phyloP scores from a whole-genome alignment of 2,329 filamentous ascomycete species.

The Verticillium alfalfae region DNA sequence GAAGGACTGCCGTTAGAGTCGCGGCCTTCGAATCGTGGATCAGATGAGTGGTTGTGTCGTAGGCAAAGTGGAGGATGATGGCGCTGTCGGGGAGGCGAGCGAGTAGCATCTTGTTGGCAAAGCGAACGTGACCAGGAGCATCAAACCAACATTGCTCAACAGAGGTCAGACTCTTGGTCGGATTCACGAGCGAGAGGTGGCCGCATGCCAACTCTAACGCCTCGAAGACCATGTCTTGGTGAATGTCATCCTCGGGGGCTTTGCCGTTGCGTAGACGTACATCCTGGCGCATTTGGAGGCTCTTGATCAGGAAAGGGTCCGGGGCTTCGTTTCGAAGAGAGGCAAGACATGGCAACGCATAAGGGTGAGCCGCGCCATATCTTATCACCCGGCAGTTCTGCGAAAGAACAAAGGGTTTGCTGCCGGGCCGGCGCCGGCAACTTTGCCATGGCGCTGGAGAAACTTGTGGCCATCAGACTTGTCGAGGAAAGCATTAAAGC shows the following conservation, averaged over 20 bases:
- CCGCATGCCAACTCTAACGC: conserved; percentile 31
- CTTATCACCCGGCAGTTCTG: neutral
- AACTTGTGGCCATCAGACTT: conserved; percentile 34
- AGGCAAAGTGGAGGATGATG: conserved; percentile 32
- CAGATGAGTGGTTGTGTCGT: conserved; percentile 40
- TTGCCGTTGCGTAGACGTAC: conserved; percentile 14
- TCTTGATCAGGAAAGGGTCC: conserved; percentile 26
- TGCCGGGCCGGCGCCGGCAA: conserved; percentile 5
- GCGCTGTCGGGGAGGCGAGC: conserved; percentile 20
- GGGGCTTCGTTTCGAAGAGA: conserved; percentile 26
- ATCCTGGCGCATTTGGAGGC: conserved; percentile 24
- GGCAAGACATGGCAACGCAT: conserved; percentile 20
- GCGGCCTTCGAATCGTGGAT: conserved; percentile 27
- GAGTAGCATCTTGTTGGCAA: conserved; percentile 35
- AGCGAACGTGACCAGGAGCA: conserved; percentile 31
- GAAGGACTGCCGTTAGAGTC: conserved; percentile 44
- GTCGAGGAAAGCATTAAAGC: conserved; percentile 36
- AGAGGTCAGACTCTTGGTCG: conserved; percentile 30
- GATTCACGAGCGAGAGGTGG: conserved; percentile 34
- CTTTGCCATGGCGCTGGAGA: conserved; percentile 27
- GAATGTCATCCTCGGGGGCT: conserved; percentile 12
- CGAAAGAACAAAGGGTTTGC: neutral
- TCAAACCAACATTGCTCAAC: conserved; percentile 29
- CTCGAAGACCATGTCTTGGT: conserved; percentile 13
- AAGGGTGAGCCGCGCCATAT: conserved; percentile 23